A percentile compares a stretch with the other conserved stretches of the same genome.
Evolutionary conservation across 176 grass and related monocot genomes (phyloP).

Genomic region (Oryza meyeriana): DNA sequence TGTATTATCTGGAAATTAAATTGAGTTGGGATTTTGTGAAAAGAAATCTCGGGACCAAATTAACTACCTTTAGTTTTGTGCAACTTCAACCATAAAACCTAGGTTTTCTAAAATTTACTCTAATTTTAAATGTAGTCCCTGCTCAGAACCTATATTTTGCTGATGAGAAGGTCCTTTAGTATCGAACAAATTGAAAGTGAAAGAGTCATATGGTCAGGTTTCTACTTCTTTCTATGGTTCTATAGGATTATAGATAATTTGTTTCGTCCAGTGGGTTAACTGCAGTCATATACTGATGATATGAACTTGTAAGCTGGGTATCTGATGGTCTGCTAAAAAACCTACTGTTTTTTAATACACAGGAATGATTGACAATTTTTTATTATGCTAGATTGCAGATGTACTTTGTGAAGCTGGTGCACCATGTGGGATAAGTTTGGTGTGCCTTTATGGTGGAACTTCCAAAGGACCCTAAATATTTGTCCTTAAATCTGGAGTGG

Average conservation of each 20-base stretch:
- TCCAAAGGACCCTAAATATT: slow-evolving; percentile 93
- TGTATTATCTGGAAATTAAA: not conserved
- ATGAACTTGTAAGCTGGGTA: slow-evolving; percentile 3
- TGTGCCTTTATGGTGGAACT: slow-evolving; percentile 96
- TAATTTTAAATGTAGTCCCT: not conserved
- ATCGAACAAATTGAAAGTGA: not conserved
- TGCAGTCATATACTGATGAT: slow-evolving; percentile 4
- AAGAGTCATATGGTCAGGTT: not conserved
- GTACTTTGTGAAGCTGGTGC: slow-evolving; percentile 83
- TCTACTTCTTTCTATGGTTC: not conserved
- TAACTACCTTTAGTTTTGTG: not conserved
- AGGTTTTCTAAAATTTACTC: not conserved
- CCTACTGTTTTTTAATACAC: not conserved
- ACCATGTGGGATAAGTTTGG: slow-evolving; percentile 68
- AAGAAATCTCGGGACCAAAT: too few species aligned
- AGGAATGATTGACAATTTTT: slow-evolving; percentile 18
- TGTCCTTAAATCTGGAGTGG: slow-evolving; percentile 93
- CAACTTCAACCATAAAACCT: not conserved
- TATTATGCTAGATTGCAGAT: slow-evolving; percentile 69
- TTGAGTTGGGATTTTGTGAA: not conserved
- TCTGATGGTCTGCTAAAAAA: too few species aligned
- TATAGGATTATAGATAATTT: not conserved
- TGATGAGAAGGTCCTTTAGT: not conserved
- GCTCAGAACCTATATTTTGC: not conserved
- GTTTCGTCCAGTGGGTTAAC: not conserved